A percentile compares a stretch with the other conserved stretches of the same genome.
Conservation (phyloP, 805 yeast genomes). For the Wickerhamomyces alni region DNA sequence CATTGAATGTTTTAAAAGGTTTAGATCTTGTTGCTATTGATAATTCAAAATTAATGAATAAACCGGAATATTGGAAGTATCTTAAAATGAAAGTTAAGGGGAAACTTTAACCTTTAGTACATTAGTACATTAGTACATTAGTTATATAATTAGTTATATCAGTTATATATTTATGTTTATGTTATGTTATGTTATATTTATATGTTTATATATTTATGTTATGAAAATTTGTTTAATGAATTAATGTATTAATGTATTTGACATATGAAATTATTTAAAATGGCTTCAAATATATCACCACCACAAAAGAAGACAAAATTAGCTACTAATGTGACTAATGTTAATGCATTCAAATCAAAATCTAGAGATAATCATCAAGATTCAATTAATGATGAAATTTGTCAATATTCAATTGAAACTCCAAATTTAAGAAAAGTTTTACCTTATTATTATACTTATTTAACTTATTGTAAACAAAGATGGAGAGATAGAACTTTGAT, state of each 20-base stretch:
- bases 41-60: constrained; percentile 32
- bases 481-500: constrained; percentile 83
- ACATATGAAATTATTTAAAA: too few species aligned
- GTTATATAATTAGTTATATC: too few species aligned
- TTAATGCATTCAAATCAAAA: constrained; percentile 18
- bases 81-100: constrained; percentile 6
- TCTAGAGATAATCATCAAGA: constrained; percentile 16
- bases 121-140: too few species aligned
- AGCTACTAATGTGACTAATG: constrained; percentile 13
- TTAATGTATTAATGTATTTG: too few species aligned
- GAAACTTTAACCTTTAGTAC: not conserved
- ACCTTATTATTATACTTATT: constrained; percentile 85
- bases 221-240: too few species aligned
- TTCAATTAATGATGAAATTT: constrained; percentile 33
- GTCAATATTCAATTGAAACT: constrained; percentile 51
- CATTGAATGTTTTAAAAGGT: constrained; percentile 35
- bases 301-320: constrained; percentile 12
- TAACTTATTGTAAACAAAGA: constrained; percentile 82
- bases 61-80: constrained; percentile 6
- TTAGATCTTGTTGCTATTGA: constrained; percentile 46
- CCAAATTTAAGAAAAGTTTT: constrained; percentile 56
- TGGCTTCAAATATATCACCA: not conserved
- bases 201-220: too few species aligned
- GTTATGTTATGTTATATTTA: too few species aligned
- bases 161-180: too few species aligned